These are phyloP conservation scores for Acanthamoeba sp. DNA, from an alignment of 208 protist genomes.

Conservation along the genomic window DNA sequence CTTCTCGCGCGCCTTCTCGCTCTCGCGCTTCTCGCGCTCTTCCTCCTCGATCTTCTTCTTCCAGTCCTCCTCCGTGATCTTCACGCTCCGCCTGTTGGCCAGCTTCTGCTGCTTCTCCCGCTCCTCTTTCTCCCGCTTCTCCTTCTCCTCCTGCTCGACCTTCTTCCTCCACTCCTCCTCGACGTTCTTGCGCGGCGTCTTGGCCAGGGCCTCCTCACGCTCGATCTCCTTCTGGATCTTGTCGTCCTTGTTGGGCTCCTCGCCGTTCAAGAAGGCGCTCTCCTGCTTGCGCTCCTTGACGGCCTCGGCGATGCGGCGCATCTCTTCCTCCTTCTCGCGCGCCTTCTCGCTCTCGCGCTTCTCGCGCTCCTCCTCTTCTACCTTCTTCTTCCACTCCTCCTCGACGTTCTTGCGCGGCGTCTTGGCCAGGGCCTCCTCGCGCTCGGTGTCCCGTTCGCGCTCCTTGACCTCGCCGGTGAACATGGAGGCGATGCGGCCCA, in stretches of 20 bases:
- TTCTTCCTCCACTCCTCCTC: constrained; percentile 62
- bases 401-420: not conserved
- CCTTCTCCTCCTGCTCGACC: constrained; percentile 58
- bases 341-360: constrained; percentile 10
- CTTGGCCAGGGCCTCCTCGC: not conserved
- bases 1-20: not conserved
- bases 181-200: constrained; percentile 15
- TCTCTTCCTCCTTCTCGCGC: constrained; percentile 51
- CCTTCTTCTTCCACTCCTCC: not conserved
- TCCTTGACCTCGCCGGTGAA: constrained; percentile 5
- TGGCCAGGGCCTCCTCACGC: not conserved
- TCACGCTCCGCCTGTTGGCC: not conserved
- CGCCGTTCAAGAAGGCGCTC: constrained; percentile 14
- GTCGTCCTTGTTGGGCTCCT: not conserved
- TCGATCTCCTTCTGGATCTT: constrained; percentile 21
- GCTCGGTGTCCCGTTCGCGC: not conserved
- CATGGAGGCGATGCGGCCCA: constrained; percentile 53
- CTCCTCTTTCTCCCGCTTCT: constrained; percentile 63
- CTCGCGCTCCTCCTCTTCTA: constrained; percentile 23
- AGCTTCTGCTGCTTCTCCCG: constrained; percentile 37
- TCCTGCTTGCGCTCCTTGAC: constrained; percentile 66
- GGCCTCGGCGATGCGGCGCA: constrained; percentile 16
- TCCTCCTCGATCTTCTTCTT: constrained; percentile 49
- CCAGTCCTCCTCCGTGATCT: constrained; percentile 60
- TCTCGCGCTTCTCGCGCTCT: constrained; percentile 35